Percentiles rank a stretch among this genome's conserved stretches.
Conservation (phyloP, 1,284 basidiomycete species). For the Sanghuangporus baumii region DNA sequence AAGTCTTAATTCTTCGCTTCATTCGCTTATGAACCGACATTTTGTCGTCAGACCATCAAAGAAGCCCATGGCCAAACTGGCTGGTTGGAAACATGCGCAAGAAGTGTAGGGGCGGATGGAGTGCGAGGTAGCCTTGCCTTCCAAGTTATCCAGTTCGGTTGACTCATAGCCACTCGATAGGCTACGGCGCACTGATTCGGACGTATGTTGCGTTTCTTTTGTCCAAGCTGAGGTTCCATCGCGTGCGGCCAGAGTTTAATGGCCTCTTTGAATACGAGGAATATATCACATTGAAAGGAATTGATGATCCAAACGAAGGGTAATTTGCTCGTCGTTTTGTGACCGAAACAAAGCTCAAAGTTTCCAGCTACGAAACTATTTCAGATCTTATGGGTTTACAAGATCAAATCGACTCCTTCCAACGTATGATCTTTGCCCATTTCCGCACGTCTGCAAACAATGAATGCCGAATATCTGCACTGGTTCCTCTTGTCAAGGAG, state of each 20-base stretch:
- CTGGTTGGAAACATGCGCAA: slow-evolving; percentile 92
- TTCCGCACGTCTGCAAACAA: slow-evolving; percentile 89
- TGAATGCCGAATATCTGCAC: slow-evolving; percentile 89
- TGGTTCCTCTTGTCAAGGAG: slow-evolving; percentile 94
- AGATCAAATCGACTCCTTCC: slow-evolving; percentile 96
- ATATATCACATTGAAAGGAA: slow-evolving; percentile 91
- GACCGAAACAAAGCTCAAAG: slow-evolving; percentile 11
- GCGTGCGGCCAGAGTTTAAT: slow-evolving; percentile 91
- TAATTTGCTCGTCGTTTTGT: slow-evolving; percentile 35
- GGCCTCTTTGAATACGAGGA: slow-evolving; percentile 97
- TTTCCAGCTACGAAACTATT: slow-evolving; percentile 85
- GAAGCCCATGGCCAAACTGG: slow-evolving; percentile 95
- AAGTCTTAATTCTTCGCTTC: slow-evolving; percentile 28
- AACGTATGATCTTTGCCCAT: slow-evolving; percentile 91
- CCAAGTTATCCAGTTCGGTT: neutral
- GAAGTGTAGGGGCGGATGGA: slow-evolving; percentile 80
- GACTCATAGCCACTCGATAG: slow-evolving; percentile 34
- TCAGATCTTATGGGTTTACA: slow-evolving; percentile 93
- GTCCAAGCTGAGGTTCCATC: slow-evolving; percentile 93
- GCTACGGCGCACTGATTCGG: slow-evolving; percentile 87
- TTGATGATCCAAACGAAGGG: slow-evolving; percentile 98
- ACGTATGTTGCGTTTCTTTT: slow-evolving; percentile 93
- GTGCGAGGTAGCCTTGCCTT: slow-evolving; percentile 51
- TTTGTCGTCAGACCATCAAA: slow-evolving; percentile 68
- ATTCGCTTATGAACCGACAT: neutral